A percentile compares a stretch with the other conserved stretches of the same genome.
phyloP scores from a whole-genome alignment of 2,329 filamentous ascomycete species.

The Venturia carpophila region DNA sequence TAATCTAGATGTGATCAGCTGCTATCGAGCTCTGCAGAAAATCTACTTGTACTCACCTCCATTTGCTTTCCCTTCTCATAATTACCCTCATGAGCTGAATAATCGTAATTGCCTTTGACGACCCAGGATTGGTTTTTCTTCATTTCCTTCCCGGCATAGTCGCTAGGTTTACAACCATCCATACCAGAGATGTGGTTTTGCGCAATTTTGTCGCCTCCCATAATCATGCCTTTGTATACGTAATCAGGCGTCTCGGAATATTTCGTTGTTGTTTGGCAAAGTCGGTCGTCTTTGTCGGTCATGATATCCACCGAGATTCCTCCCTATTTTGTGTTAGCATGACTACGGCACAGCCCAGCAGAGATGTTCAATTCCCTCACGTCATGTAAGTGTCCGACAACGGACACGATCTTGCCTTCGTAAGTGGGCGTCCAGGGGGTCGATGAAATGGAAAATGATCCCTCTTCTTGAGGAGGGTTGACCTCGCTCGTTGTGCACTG shows the following conservation, averaged over 20 bases:
- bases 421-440: slow-evolving; percentile 16
- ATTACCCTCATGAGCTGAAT: background rate
- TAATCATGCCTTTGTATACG: background rate
- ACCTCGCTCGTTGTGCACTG: slow-evolving; percentile 16
- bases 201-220: slow-evolving; percentile 8
- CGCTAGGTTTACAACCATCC: slow-evolving; percentile 5
- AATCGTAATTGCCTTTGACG: slow-evolving; percentile 17
- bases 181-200: slow-evolving; percentile 16
- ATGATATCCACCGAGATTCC: slow-evolving; percentile 2
- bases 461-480: slow-evolving; percentile 3
- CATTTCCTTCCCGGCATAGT: background rate
- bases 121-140: slow-evolving; percentile 16
- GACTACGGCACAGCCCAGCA: background rate
- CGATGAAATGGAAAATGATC: slow-evolving; percentile 13
- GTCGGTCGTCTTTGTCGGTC: background rate
- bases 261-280: slow-evolving; percentile 8
- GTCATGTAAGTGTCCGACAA: slow-evolving; percentile 12
- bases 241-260: slow-evolving; percentile 16
- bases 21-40: background rate
- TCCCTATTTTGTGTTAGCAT: background rate
- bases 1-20: background rate
- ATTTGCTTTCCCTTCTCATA: slow-evolving; percentile 1
- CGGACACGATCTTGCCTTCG: slow-evolving; percentile 16
- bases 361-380: background rate
- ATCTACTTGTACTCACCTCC: background rate